phyloP scores from a whole-genome alignment of 1,284 basidiomycete genomes.

The Irpex lacteus region DNA sequence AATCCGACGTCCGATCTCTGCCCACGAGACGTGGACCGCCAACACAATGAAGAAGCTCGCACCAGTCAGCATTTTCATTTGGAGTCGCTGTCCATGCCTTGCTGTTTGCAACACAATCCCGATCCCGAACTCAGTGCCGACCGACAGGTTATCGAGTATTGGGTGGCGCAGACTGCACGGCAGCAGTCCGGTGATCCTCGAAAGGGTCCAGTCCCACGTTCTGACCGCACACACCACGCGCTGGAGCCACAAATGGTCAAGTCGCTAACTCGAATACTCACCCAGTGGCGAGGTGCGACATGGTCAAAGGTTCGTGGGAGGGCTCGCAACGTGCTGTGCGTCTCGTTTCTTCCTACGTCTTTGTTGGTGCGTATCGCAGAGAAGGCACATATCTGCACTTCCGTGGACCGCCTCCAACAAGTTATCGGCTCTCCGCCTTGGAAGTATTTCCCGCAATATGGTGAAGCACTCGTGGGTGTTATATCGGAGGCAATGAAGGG shows the following conservation, averaged over 20 bases:
- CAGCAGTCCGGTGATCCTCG: not conserved
- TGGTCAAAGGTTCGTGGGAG: not conserved
- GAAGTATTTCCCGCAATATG: not conserved
- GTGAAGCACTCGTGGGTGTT: not conserved
- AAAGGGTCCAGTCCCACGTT: not conserved
- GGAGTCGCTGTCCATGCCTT: not conserved
- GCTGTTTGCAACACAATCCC: not conserved
- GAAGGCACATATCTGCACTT: not conserved
- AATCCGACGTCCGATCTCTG: not conserved
- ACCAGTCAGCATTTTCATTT: not conserved
- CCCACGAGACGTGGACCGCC: not conserved
- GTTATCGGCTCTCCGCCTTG: not conserved
- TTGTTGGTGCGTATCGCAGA: not conserved
- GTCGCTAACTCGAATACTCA: not conserved
- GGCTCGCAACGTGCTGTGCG: not conserved
- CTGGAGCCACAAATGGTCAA: not conserved
- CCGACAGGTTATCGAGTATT: not conserved
- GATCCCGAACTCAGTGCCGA: not conserved
- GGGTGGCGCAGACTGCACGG: not conserved
- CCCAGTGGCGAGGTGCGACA: not conserved
- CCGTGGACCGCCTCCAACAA: not conserved
- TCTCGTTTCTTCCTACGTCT: not conserved
- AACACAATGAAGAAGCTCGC: not conserved
- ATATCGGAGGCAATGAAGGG: not conserved
- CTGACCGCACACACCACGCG: not conserved